Base-by-base conservation (phyloP, 106 monocot genomes). In the Acorus calamus region DNA sequence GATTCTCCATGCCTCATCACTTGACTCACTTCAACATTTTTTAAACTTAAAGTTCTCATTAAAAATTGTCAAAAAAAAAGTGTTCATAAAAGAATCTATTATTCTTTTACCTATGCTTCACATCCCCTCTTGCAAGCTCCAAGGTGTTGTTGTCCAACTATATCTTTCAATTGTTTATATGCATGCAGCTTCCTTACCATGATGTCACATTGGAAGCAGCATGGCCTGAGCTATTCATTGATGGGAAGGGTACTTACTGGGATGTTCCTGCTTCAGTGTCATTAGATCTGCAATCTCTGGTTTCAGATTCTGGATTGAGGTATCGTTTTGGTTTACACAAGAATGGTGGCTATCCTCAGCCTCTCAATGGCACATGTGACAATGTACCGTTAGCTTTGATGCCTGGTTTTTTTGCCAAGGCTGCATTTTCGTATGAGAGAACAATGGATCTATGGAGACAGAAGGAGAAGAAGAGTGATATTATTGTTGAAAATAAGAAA, bases 181-280 rank as follows among this genome's bases (percentile, higher is more conserved):
- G 28, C 4, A 6, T 4, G 50, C 86, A 92, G 86, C 91, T 92
- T 52, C 80, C 78, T 42, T 58, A 86, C 70, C 86, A 92, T 84
- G 91, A 92, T 70, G 46, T 92, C 71, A 81, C 91, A 51, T 9
- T 92, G 28, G 81, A 92, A 86, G 83, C 86, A 66, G 86, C 83
- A 71, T 72, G 65, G 73, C 91, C 86, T 52, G 86, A 86, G 63
- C 47, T 86, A 43, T 92, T 78, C 59, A 2, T 92, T 54, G 91
- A 81, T 57, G 71, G 74, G 45, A 81, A 79, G 55, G 91, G 91
- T 47, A 67, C 64, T 9, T 92, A 92, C 57, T 92, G 91, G 91
- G 74, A 92, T 66, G 86, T 83, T 50, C 91, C 91, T 45, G 48
- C 58, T 63, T 86, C 86, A 59, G 55, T 81, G 14, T 83, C 91